Base-by-base conservation (phyloP, 1,139 yeast species). In the Pichia sorboxylosa region DNA sequence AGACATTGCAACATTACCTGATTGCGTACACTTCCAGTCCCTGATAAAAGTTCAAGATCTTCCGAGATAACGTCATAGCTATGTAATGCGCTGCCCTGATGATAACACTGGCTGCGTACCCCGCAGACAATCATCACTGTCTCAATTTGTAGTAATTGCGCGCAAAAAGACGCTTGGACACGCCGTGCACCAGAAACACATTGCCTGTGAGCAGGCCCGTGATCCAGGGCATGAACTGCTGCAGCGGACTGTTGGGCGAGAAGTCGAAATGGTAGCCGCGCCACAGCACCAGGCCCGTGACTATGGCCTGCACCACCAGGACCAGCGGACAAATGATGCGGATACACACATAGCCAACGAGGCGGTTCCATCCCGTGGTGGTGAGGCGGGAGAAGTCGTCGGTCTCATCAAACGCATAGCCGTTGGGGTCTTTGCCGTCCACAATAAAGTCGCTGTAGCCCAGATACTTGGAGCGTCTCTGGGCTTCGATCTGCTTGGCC, bases 301-400 rank as follows among this genome's bases (percentile, higher is more conserved):
- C 10, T 3, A 41, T 15, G 15, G 47, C 44, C 27, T 50, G 54
- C 2, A 33, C 9, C 6, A 49, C 28, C 8, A 51, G 39, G 9
- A 49, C 17, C 2, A 45, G 15, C 11, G 54, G 55, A 3, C 50
- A 37, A 2, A 41, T 22, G 5, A 49, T 30, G 18, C 55, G 29
- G 13, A 51, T 36, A 2, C 31, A 24, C 2, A 44, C 27, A 29
- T 42, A 51, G 5, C 55, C 55, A 31, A 49, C 36, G 24, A 47
- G 17, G 9, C 31, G 23, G 15, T 17, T 30, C 52, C 53, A 50
- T 9, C 35, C 31, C 4, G 13, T 8, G 4, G 11, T 25, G 17
- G 31, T 31, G 7, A 35, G 24, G 6, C 15, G n/a, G 7, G 9
- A 8, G 18, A 35, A 35, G 15, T 24, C 36, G 13, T 35, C 36